Evolutionary conservation across 192 early-diverging fungal genomes (phyloP).

Genomic region (Umbelopsis isabellina): DNA sequence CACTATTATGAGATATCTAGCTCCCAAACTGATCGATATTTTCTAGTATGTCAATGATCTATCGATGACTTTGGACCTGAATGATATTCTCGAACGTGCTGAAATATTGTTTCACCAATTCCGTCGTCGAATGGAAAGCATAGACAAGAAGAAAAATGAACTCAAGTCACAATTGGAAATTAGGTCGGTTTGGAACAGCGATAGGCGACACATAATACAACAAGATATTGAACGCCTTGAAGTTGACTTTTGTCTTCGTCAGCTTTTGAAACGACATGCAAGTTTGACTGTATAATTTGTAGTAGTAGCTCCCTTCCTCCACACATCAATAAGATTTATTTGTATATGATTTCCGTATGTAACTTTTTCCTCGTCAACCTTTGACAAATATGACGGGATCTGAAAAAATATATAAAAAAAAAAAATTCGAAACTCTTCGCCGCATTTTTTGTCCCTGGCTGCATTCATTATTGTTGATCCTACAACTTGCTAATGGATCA

Average conservation of each 20-base stretch:
- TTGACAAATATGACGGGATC: too few species aligned
- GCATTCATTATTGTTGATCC: not conserved
- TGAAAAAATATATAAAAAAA: not conserved
- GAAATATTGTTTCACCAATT: constrained; percentile 72
- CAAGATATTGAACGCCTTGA: constrained; percentile 20
- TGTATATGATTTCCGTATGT: too few species aligned
- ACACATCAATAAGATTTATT: too few species aligned
- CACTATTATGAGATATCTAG: not conserved
- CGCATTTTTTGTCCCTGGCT: constrained; percentile 13
- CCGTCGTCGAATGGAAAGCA: constrained; percentile 45
- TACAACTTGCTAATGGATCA: constrained; percentile 48
- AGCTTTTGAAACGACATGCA: constrained; percentile 19
- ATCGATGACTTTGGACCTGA: constrained; percentile 70
- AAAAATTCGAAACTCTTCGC: not conserved
- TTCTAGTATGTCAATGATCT: constrained; percentile 84
- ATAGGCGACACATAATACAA: constrained; percentile 20
- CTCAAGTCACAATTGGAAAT: constrained; percentile 26
- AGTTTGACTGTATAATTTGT: not conserved
- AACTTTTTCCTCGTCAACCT: too few species aligned
- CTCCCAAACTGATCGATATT: not conserved
- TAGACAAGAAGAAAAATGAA: constrained; percentile 42
- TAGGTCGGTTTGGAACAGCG: constrained; percentile 34
- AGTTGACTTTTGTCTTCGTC: constrained; percentile 20
- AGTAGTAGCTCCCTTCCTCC: not conserved
- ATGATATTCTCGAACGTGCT: constrained; percentile 70